Percentiles rank a stretch among this genome's conserved stretches.
phyloP scores from a whole-genome alignment of 305 asterid species.

The Fraxinus angustifolia region DNA sequence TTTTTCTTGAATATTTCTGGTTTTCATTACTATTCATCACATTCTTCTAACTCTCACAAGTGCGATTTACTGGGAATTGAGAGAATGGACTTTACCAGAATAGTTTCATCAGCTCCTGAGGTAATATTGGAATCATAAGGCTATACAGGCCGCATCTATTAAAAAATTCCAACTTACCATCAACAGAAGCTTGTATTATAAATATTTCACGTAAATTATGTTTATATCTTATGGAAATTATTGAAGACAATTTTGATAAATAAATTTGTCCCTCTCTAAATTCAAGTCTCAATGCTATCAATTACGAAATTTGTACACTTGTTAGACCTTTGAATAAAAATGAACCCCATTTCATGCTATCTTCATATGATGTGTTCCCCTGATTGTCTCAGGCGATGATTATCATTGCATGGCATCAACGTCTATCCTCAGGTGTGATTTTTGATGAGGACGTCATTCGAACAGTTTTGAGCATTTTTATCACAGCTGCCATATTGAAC shows the following conservation, averaged over 20 bases:
- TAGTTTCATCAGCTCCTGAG: neutral
- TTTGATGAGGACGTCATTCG: slow-evolving; percentile 63
- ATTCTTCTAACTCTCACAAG: neutral
- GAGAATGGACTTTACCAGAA: neutral
- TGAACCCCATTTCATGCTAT: neutral
- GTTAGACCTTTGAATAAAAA: neutral
- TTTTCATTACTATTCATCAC: neutral
- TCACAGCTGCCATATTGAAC: slow-evolving; percentile 89
- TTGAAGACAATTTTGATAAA: neutral
- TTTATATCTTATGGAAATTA: neutral
- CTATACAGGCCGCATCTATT: neutral
- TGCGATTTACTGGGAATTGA: neutral
- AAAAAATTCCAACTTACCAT: neutral
- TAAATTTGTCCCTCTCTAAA: neutral
- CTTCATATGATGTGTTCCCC: neutral
- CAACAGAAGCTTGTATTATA: neutral
- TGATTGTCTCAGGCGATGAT: slow-evolving; percentile 78
- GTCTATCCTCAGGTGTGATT: slow-evolving; percentile 51
- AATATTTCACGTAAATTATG: neutral
- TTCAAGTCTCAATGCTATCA: neutral
- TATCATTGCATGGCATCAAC: slow-evolving; percentile 88
- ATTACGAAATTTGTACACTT: neutral
- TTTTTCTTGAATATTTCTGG: neutral
- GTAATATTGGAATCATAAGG: neutral
- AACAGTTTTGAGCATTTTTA: slow-evolving; percentile 81